phyloP scores from a whole-genome alignment of 495 filamentous ascomycete species.

The Penicillium psychrofluorescens region DNA sequence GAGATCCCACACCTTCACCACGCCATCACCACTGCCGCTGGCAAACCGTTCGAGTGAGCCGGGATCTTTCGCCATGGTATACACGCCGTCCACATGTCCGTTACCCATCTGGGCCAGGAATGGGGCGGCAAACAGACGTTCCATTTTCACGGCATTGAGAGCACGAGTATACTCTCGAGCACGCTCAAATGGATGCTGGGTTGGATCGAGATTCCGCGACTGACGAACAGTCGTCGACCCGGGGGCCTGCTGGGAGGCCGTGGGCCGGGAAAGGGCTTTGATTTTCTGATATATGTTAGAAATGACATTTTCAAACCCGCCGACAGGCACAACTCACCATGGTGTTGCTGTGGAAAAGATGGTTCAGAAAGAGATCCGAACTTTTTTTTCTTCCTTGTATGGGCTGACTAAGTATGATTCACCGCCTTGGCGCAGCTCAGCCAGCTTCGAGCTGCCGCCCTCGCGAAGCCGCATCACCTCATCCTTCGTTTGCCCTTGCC shows the following conservation, averaged over 20 bases:
- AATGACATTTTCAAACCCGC: background rate
- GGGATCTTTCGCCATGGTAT: conserved; percentile 64
- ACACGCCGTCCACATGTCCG: conserved; percentile 92
- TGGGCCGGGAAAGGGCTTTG: conserved; percentile 78
- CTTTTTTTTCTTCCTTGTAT: conserved; percentile 23
- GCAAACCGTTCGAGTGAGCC: conserved; percentile 63
- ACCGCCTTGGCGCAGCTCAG: conserved; percentile 17
- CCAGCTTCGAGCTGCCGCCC: conserved; percentile 23
- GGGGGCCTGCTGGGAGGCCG: conserved; percentile 68
- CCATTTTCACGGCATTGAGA: conserved; percentile 86
- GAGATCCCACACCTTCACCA: conserved; percentile 93
- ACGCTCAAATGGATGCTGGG: conserved; percentile 89
- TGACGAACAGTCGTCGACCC: conserved; percentile 66
- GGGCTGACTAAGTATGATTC: no score
- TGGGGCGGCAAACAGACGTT: conserved; percentile 92
- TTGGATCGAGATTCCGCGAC: conserved; percentile 85
- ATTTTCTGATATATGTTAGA: conserved; percentile 58
- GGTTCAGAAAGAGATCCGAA: conserved; percentile 9
- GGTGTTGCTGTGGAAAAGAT: conserved; percentile 4
- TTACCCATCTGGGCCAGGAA: conserved; percentile 82
- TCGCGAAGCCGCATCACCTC: no score
- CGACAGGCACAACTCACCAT: conserved; percentile 14
- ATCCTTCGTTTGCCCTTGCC: no score
- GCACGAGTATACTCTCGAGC: conserved; percentile 88
- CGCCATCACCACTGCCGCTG: conserved; percentile 75